Evolutionary conservation across 75 land plant genomes (phyloP), one percentile per base, ranked within the genome.

Genomic region (Pinus albicaulis): DNA sequence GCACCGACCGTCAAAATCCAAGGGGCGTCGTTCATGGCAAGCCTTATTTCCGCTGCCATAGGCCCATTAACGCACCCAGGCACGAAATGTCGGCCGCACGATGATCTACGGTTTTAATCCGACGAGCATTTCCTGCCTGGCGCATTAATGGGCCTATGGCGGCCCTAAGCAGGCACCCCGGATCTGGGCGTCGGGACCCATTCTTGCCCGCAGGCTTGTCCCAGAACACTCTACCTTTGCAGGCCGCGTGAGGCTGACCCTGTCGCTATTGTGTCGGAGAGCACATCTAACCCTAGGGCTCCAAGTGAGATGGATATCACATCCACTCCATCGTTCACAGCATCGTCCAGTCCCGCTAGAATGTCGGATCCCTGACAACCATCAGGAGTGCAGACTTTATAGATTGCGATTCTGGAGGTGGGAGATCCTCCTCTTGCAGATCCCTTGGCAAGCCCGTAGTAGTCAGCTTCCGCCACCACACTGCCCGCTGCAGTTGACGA

Each of bases 1-100:
- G 84, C 80, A 3, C 76, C 86, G 8, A 84, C 84, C 1, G 84
- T 84, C 44, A 77, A 20, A 19, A 84, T 74, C 86, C 86, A 84
- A 0, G 84, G 86, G 7, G 84, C 86, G 0, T n/a, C 61, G 76
- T 84, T 84, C 26, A 55, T 22, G 52, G 10, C 71, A n/a, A n/a
- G n/a, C n/a, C n/a, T n/a, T n/a, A n/a, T n/a, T n/a, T n/a, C n/a
- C n/a, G n/a, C n/a, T n/a, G n/a, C n/a, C n/a, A n/a, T n/a, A n/a
- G n/a, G n/a, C n/a, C n/a, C n/a, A n/a, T n/a, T n/a, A n/a, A n/a
- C n/a, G n/a, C n/a, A n/a, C n/a, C n/a, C n/a, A n/a, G n/a, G n/a
- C n/a, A n/a, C n/a, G n/a, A n/a, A n/a, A n/a, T n/a, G n/a, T n/a
- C n/a, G n/a, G n/a, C n/a, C n/a, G n/a, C n/a, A n/a, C n/a, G n/a